Conservation (phyloP, 2,329 filamentous ascomycete species). For the Nemania bipapillata region DNA sequence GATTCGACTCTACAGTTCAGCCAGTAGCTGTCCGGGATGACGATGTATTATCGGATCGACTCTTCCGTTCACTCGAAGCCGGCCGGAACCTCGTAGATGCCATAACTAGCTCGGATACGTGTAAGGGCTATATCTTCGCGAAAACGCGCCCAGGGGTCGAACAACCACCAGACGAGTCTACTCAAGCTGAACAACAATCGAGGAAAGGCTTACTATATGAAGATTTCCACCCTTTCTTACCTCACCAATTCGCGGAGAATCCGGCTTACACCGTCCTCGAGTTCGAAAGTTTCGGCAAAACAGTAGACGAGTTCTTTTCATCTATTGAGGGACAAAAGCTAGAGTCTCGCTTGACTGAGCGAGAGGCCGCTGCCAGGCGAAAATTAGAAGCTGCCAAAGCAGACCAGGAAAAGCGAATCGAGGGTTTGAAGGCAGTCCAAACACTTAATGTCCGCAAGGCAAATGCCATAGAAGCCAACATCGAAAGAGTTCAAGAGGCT, state of each 20-base stretch:
- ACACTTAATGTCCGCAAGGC: constrained; percentile 87
- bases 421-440: constrained; percentile 83
- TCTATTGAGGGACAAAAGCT: constrained; percentile 94
- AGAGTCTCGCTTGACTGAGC: constrained; percentile 82
- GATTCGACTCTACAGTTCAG: constrained; percentile 75
- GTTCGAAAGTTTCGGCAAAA: constrained; percentile 88
- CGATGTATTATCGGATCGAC: constrained; percentile 69
- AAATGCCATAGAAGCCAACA: constrained; percentile 87
- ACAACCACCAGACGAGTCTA: constrained; percentile 46
- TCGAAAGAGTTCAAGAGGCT: constrained; percentile 90
- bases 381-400: constrained; percentile 86
- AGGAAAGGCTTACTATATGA: constrained; percentile 76
- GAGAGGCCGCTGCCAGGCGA: constrained; percentile 80
- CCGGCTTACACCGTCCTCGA: constrained; percentile 74
- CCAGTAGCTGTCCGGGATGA: constrained; percentile 76
- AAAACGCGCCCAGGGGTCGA: constrained; percentile 61
- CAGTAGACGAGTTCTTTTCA: constrained; percentile 96
- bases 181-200: constrained; percentile 54
- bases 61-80: constrained; percentile 75
- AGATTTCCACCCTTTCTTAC: constrained; percentile 93
- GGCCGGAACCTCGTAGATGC: constrained; percentile 76
- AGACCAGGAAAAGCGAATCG: constrained; percentile 86
- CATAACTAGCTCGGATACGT: constrained; percentile 71
- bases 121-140: constrained; percentile 89
- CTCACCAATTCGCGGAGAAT: constrained; percentile 79